A percentile compares a stretch with the other conserved stretches of the same genome.
These are phyloP conservation scores for Zelonia costaricensis DNA, from an alignment of 208 protist species.

Conservation along the genomic window DNA sequence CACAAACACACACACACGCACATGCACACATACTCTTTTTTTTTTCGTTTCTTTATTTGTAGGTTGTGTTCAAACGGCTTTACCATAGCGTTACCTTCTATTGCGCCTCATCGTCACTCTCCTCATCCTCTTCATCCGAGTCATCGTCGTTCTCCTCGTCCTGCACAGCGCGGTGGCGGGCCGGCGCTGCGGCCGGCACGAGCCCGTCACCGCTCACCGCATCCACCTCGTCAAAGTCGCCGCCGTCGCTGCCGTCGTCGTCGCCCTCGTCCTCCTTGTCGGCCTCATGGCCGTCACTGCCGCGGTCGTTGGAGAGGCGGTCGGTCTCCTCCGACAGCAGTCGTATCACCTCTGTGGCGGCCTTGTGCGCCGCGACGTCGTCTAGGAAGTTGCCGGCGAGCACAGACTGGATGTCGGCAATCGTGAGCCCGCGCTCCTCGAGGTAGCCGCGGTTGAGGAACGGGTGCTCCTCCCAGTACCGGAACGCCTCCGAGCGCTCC, in stretches of 20 bases:
- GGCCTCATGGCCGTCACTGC: constrained; percentile 49
- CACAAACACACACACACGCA: too few species aligned
- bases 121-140: constrained; percentile 11
- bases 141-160: constrained; percentile 11
- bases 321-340: constrained; percentile 73
- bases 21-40: too few species aligned
- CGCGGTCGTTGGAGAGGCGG: constrained; percentile 33
- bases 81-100: constrained; percentile 4
- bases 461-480: constrained; percentile 71
- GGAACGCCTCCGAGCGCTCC: constrained; percentile 38
- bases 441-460: constrained; percentile 68
- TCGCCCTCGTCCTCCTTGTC: constrained; percentile 50
- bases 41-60: neutral
- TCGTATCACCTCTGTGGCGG: constrained; percentile 77
- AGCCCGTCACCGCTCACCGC: neutral
- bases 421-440: constrained; percentile 63
- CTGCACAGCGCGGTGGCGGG: constrained; percentile 2
- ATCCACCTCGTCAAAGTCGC: constrained; percentile 1
- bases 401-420: constrained; percentile 70
- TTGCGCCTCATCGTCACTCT: constrained; percentile 7
- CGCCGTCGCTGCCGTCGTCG: constrained; percentile 17
- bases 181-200: neutral
- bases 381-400: constrained; percentile 63
- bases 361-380: constrained; percentile 44
- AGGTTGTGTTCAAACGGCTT: neutral